phyloP scores from a whole-genome alignment of 1,139 yeast species.

The Magnusiomyces fungicola region DNA sequence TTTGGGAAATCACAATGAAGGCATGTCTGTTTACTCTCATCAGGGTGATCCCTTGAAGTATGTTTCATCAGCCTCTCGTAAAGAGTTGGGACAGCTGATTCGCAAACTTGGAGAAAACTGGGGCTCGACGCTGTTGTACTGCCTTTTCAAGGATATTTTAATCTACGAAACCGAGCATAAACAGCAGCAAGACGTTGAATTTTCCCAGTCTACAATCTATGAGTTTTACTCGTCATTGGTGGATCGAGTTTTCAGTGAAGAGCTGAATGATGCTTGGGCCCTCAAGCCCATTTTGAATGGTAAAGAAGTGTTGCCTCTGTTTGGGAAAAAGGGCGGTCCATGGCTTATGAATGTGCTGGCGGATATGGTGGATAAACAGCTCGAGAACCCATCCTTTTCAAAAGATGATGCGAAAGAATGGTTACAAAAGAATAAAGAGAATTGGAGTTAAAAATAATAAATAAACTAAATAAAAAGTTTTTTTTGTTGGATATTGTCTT shows the following conservation, averaged over 20 bases:
- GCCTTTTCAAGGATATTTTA: slow-evolving; percentile 19
- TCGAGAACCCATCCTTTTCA: slow-evolving; percentile 54
- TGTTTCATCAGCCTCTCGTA: slow-evolving; percentile 35
- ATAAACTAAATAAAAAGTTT: not conserved
- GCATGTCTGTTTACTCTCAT: not conserved
- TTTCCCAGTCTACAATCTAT: not conserved
- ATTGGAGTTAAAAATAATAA: not conserved
- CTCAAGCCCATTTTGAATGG: slow-evolving; percentile 43
- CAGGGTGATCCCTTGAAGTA: not conserved
- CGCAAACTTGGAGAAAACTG: slow-evolving; percentile 49
- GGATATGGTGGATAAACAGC: slow-evolving; percentile 60
- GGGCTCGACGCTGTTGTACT: slow-evolving; percentile 36
- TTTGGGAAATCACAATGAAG: slow-evolving; percentile 9
- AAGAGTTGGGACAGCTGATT: slow-evolving; percentile 54
- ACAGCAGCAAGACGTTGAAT: not conserved
- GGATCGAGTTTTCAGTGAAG: slow-evolving; percentile 16
- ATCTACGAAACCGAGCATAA: not conserved
- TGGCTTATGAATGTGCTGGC: slow-evolving; percentile 62
- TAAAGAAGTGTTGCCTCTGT: slow-evolving; percentile 47
- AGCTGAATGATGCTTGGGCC: slow-evolving; percentile 28
- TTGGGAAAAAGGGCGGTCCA: slow-evolving; percentile 63
- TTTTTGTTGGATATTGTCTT: too few species aligned
- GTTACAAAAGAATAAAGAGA: slow-evolving; percentile 13
- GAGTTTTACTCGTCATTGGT: slow-evolving; percentile 17
- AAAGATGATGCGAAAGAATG: slow-evolving; percentile 42